Evolutionary conservation across 176 grass and related monocot genomes (phyloP), one percentile per base, ranked within the genome.

Genomic region (Zoysia pacifica): DNA sequence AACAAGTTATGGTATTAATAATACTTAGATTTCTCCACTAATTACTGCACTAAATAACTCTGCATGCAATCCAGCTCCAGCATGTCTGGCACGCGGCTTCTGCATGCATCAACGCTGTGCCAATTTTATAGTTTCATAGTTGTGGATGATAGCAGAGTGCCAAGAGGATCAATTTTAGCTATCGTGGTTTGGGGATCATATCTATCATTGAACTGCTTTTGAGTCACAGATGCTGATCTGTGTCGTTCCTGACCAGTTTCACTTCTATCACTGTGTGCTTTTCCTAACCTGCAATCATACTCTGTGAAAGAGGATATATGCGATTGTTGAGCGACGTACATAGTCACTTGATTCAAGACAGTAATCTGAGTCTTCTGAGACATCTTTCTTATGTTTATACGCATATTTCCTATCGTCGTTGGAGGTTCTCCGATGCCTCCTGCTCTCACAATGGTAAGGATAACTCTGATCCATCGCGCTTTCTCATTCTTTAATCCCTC

Each of bases 151-250:
- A 28, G 28, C 28, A 28, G 28, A 28, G 28, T 28, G 28, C 28
- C 28, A 28, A 28, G 28, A 28, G 28, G 28, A 28, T 28, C 28
- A 28, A 28, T 28, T 28, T 28, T 28, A 28, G 28, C 28, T 28
- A 28, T 28, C 28, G 79, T 45, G 53, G 35, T 70, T 56, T 84
- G 56, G 18, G 92, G 83, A 83, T 93, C 75, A 82, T 93, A 94
- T 76, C 90, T 94, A 71, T 94, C 92, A 55, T 59, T 80, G 84
- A 97, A 97, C 64, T 70, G 60, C 62, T 87, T 75, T 89, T 91
- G 85, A 37, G 74, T 83, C 36, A 86, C 76, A 81, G 89, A 86
- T 39, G 89, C 60, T 48, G 81, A 90, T 67, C 80, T 87, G 85
- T 49, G 73, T 11, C 10, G n/a, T 20, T 16, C 84, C 56, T 83